A percentile compares a stretch with the other conserved stretches of the same genome.
phyloP scores from a whole-genome alignment of 2,329 filamentous ascomycete genomes.

The Botrytis cinerea region DNA sequence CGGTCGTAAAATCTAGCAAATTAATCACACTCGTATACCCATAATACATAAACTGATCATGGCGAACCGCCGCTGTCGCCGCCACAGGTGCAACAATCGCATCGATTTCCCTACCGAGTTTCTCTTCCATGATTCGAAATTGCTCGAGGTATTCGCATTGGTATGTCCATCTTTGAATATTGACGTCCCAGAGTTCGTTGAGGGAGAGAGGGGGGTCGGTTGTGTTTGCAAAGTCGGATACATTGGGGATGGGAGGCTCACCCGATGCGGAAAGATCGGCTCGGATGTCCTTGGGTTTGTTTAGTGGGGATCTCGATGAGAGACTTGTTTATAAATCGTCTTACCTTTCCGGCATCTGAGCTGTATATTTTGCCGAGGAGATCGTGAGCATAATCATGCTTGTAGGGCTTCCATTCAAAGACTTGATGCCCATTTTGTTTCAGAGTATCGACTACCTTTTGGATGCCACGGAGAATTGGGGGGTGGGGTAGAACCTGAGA shows the following conservation, averaged over 20 bases:
- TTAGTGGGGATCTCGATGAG: neutral
- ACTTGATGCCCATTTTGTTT: conserved; percentile 56
- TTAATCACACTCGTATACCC: conserved; percentile 37
- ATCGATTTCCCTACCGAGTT: conserved; percentile 40
- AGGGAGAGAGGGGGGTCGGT: conserved; percentile 32
- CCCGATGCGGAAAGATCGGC: conserved; percentile 34
- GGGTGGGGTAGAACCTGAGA: conserved; percentile 48
- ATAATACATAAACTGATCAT: conserved; percentile 35
- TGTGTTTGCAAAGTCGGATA: conserved; percentile 32
- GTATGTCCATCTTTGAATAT: conserved; percentile 36
- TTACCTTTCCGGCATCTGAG: conserved; percentile 33
- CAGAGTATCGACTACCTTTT: conserved; percentile 52
- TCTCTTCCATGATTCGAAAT: conserved; percentile 37
- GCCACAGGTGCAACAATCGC: conserved; percentile 41
- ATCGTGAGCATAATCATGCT: conserved; percentile 39
- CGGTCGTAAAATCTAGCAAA: conserved; percentile 42
- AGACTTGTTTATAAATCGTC: neutral
- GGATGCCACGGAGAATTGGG: conserved; percentile 56
- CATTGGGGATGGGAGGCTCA: conserved; percentile 45
- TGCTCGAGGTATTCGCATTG: conserved; percentile 43
- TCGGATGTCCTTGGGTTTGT: conserved; percentile 29
- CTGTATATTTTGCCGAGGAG: conserved; percentile 37
- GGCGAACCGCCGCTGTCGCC: conserved; percentile 41
- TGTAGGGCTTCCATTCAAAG: conserved; percentile 40
- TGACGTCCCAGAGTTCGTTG: conserved; percentile 34